A percentile compares a stretch with the other conserved stretches of the same genome.
These are phyloP conservation scores for Tagetes patula DNA, from an alignment of 129 eudicot genomes.

Conservation along the genomic window DNA sequence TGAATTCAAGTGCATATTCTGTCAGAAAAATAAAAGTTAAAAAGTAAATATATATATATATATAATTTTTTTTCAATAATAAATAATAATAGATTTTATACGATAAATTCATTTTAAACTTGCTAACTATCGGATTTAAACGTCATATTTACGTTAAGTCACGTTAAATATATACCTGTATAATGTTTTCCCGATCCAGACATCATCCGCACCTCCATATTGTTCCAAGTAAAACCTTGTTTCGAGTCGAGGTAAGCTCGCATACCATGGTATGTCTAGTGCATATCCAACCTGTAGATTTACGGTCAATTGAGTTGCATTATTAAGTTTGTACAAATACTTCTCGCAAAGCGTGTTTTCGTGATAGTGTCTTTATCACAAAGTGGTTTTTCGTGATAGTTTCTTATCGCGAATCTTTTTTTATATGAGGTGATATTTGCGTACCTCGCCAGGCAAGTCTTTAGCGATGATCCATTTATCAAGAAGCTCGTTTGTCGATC, in stretches of 20 bases:
- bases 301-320: neutral
- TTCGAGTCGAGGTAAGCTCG: constrained; percentile 81
- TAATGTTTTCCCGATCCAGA: constrained; percentile 97
- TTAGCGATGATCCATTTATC: constrained; percentile 96
- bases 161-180: constrained; percentile 55
- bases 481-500: constrained; percentile 60
- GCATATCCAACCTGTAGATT: constrained; percentile 75
- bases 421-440: neutral
- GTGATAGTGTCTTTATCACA: neutral
- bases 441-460: constrained; percentile 95
- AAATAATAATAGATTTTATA: too few species aligned
- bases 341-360: neutral
- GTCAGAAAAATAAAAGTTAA: too few species aligned
- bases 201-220: constrained; percentile 86
- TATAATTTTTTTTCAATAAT: too few species aligned
- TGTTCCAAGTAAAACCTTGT: constrained; percentile 79
- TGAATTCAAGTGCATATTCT: too few species aligned
- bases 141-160: too few species aligned
- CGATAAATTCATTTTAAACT: too few species aligned
- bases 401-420: neutral
- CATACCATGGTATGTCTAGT: constrained; percentile 84
- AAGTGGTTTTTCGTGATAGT: neutral
- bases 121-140: too few species aligned
- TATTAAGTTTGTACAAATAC: neutral
- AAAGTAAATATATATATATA: too few species aligned